A percentile compares a stretch with the other conserved stretches of the same genome.
Evolutionary conservation across 225 moss, liverwort and hornwort genomes (phyloP).

Genomic region (Polytrichum commune): DNA sequence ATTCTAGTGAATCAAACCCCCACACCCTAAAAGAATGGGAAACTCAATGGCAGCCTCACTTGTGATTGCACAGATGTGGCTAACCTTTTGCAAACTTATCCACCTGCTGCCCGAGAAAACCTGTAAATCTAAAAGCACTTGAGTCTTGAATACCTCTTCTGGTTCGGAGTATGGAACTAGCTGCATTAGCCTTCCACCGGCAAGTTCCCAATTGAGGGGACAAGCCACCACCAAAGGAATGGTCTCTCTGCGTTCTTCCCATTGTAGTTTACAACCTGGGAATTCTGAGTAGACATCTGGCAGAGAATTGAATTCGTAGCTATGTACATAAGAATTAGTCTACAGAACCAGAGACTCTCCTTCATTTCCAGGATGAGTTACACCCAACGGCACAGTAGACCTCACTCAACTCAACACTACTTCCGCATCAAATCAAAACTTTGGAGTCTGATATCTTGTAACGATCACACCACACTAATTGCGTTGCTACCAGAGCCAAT

Average conservation of each 20-base stretch:
- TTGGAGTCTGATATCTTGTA: constrained; percentile 1
- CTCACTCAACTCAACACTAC: constrained; percentile 39
- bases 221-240: constrained; percentile 43
- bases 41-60: constrained; percentile 44
- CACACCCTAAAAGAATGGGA: constrained; percentile 48
- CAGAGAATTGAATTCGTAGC: constrained; percentile 89
- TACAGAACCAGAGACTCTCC: constrained; percentile 77
- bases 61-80: constrained; percentile 47
- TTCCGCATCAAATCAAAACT: constrained; percentile 56
- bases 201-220: constrained; percentile 24
- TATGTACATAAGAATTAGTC: constrained; percentile 99
- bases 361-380: constrained; percentile 39
- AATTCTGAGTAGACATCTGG: constrained; percentile 63
- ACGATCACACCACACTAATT: constrained; percentile 87
- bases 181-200: constrained; percentile 35
- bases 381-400: constrained; percentile 32
- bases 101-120: background rate
- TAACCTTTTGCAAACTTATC: background rate
- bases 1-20: constrained; percentile 50
- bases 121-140: constrained; percentile 46
- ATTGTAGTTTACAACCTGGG: constrained; percentile 78
- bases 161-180: constrained; percentile 43
- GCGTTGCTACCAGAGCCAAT: constrained; percentile 78
- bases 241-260: constrained; percentile 27
- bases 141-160: constrained; percentile 41